Percentiles rank a stretch among this genome's conserved stretches.
Conservation (phyloP, 805 yeast species). For the Yarrowia divulgata region DNA sequence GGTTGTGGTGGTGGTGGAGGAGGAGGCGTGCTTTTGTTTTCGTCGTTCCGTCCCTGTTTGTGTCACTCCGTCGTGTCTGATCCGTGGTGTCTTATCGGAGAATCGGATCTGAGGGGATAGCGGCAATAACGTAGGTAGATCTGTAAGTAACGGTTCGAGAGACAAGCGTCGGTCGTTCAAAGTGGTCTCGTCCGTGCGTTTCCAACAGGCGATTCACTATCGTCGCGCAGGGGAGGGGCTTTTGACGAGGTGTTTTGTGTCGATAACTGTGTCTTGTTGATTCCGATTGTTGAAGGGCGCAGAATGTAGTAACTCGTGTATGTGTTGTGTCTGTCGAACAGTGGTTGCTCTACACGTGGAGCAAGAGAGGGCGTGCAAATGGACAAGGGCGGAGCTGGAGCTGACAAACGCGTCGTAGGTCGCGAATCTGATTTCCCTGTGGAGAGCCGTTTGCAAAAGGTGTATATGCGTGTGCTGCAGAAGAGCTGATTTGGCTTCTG, state of each 20-base stretch:
- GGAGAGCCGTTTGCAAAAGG: not conserved
- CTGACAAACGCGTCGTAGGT: slow-evolving; percentile 8
- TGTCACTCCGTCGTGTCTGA: too few species aligned
- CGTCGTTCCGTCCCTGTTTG: too few species aligned
- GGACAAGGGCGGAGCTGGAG: not conserved
- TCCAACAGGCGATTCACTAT: slow-evolving; percentile 9
- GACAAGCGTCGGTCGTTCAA: too few species aligned
- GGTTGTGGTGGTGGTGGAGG: too few species aligned
- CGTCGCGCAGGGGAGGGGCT: not conserved
- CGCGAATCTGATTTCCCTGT: not conserved
- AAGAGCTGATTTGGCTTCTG: slow-evolving; percentile 30
- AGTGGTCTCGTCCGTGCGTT: not conserved
- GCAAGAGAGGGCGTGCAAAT: not conserved
- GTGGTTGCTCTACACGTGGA: slow-evolving; percentile 15
- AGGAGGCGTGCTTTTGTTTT: too few species aligned
- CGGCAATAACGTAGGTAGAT: not conserved
- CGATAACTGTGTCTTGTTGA: not conserved
- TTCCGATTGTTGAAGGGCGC: slow-evolving; percentile 1
- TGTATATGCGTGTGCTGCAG: slow-evolving; percentile 30
- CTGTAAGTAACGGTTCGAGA: not conserved
- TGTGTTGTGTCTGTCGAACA: too few species aligned
- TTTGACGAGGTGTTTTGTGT: not conserved
- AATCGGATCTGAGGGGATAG: not conserved
- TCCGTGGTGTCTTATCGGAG: not conserved
- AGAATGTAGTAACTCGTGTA: too few species aligned